phyloP scores from a whole-genome alignment of 768 basidiomycete species.

The Suillus fuscotomentosus region DNA sequence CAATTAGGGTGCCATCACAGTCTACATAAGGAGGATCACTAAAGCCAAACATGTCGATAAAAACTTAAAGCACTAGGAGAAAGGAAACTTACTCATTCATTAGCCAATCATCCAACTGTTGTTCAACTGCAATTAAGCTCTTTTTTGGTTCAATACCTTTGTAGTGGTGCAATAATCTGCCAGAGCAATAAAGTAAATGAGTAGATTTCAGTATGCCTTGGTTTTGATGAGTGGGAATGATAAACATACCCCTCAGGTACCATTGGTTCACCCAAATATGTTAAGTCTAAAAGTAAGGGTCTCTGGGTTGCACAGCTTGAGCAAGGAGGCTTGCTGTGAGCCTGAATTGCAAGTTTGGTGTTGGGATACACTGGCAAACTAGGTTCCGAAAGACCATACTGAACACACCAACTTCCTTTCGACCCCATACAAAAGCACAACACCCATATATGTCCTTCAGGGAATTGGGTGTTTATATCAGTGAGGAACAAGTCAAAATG shows the following conservation, averaged over 20 bases:
- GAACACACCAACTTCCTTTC: background rate
- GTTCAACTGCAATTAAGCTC: no score
- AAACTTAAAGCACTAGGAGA: no score
- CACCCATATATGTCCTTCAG: background rate
- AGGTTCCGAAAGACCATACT: background rate
- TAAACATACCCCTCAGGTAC: background rate
- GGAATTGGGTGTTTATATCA: background rate
- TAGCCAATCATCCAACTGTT: background rate
- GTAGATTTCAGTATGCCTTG: background rate
- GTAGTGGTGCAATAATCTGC: background rate
- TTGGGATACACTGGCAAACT: background rate
- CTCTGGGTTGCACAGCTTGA: no score
- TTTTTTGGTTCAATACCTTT: background rate
- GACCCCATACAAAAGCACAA: conserved; percentile 11
- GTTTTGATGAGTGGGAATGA: background rate
- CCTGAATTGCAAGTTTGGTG: no score
- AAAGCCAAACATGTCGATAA: background rate
- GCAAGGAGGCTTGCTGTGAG: no score
- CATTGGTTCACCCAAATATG: no score
- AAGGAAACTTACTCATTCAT: background rate
- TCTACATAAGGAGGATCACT: no score
- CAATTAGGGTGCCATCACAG: no score
- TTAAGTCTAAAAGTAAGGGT: no score
- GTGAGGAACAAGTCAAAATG: background rate
- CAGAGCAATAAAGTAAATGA: background rate